Evolutionary conservation across 306 rosid genomes (phyloP), one percentile per base, ranked within the genome.

Genomic region (Luffa aegyptiaca): DNA sequence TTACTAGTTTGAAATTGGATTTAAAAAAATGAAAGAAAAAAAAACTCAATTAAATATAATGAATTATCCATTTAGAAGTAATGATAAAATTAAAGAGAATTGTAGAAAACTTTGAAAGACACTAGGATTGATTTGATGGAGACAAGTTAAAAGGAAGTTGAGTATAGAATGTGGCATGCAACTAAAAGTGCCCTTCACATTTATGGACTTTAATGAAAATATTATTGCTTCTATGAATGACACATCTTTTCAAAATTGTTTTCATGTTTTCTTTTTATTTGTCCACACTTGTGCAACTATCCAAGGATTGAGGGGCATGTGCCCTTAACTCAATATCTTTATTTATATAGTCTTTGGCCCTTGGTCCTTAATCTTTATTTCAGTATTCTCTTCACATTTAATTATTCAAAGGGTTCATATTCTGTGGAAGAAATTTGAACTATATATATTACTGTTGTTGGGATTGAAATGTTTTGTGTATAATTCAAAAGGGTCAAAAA

Each of bases 271-370:
- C 76, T 45, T 20, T 66, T 12, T 46, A 13, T 72, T 46, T 72
- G 77, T 72, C 77, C 59, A 46, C 58, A 46, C 9, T 71, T 71
- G 77, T 20, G 77, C 78, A 51, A 14, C 26, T 33, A 51, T 49
- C 78, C 78, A 73, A 73, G 61, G 61, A 51, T 73, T 73, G 31
- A 73, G 78, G 78, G 61, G 26, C 78, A 73, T 73, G 78, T 49
- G 78, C 78, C 78, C 78, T 31, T 46, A 45, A 21, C 11, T 70
- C 10, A 3, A 8, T 66, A 16, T 66, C 31, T 26, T 26, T 3
- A 5, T 64, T 16, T 41, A 37, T 57, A 35, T 12, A 64, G 2
- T 36, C 51, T 66, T 66, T 10, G 16, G 31, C 26, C 45, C 51
- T 66, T 66, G 20, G 8, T 31, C 26, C 45, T 16, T 39, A 65